phyloP scores from a whole-genome alignment of 192 early-diverging fungal genomes.

The Backusella sp. region DNA sequence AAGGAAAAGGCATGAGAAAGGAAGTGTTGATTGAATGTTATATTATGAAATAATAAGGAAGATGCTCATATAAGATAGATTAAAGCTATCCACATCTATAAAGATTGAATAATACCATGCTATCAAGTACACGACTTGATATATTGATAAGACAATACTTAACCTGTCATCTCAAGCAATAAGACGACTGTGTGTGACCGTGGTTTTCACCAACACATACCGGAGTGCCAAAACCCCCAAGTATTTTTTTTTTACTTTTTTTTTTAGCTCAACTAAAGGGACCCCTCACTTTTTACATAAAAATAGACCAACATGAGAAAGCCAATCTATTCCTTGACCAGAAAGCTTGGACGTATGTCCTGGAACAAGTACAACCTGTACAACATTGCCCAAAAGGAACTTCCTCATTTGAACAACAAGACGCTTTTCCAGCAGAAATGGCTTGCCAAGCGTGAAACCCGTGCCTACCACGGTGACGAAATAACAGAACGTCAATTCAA shows the following conservation, averaged over 20 bases:
- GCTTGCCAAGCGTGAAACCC: slow-evolving; percentile 88
- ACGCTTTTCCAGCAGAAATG: slow-evolving; percentile 94
- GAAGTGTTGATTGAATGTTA: too few species aligned
- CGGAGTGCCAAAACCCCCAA: background rate
- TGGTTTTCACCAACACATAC: too few species aligned
- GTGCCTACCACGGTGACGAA: slow-evolving; percentile 92
- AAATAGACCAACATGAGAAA: slow-evolving; percentile 28
- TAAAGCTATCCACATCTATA: too few species aligned
- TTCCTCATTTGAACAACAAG: slow-evolving; percentile 52
- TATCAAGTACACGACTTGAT: too few species aligned
- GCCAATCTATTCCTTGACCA: slow-evolving; percentile 40
- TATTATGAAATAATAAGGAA: too few species aligned
- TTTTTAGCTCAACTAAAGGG: background rate
- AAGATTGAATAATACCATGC: too few species aligned
- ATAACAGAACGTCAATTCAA: slow-evolving; percentile 85
- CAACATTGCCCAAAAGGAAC: slow-evolving; percentile 66
- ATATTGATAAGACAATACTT: too few species aligned
- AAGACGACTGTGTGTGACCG: background rate
- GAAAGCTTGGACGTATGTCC: slow-evolving; percentile 86
- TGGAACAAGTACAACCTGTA: slow-evolving; percentile 95
- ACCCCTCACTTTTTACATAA: slow-evolving; percentile 1
- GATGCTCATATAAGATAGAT: too few species aligned
- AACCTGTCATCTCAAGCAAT: too few species aligned
- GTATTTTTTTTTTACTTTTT: background rate
- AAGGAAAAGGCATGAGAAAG: too few species aligned